phyloP scores from a whole-genome alignment of 2,329 filamentous ascomycete genomes.

The Thyridium curvatum region DNA sequence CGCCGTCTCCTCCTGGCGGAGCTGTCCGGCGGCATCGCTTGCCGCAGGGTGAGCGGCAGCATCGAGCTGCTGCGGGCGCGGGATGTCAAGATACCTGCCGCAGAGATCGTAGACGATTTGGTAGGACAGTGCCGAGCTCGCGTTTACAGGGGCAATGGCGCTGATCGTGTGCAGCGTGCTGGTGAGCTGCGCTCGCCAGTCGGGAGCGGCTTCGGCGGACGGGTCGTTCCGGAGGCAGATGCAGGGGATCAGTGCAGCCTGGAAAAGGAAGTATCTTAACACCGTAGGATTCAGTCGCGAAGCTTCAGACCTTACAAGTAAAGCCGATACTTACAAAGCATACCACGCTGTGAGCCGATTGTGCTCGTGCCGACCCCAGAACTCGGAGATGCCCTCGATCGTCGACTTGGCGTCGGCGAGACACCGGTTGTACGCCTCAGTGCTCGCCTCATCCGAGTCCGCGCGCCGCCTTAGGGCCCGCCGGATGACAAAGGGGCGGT shows the following conservation, averaged over 20 bases:
- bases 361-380: slow-evolving; percentile 28
- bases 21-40: too few species aligned
- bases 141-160: slow-evolving; percentile 28
- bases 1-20: background rate
- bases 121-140: slow-evolving; percentile 32
- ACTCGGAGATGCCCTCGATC: slow-evolving; percentile 29
- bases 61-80: slow-evolving; percentile 4
- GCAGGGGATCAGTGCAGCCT: slow-evolving; percentile 39
- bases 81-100: slow-evolving; percentile 23
- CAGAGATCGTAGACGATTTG: slow-evolving; percentile 33
- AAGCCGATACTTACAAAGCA: slow-evolving; percentile 34
- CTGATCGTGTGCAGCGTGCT: slow-evolving; percentile 27
- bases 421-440: slow-evolving; percentile 26
- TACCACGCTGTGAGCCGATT: slow-evolving; percentile 37
- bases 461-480: slow-evolving; percentile 15
- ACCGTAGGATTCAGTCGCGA: slow-evolving; percentile 35
- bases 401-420: slow-evolving; percentile 32
- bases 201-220: slow-evolving; percentile 21
- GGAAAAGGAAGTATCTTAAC: slow-evolving; percentile 39
- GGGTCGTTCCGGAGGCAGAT: slow-evolving; percentile 39
- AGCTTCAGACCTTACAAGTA: slow-evolving; percentile 43
- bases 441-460: slow-evolving; percentile 5
- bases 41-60: too few species aligned
- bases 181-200: slow-evolving; percentile 34
- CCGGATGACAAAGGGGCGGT: slow-evolving; percentile 37